These are phyloP conservation scores for Yamadazyma jaroonii DNA, from an alignment of 1,139 yeast species.

Conservation along the genomic window DNA sequence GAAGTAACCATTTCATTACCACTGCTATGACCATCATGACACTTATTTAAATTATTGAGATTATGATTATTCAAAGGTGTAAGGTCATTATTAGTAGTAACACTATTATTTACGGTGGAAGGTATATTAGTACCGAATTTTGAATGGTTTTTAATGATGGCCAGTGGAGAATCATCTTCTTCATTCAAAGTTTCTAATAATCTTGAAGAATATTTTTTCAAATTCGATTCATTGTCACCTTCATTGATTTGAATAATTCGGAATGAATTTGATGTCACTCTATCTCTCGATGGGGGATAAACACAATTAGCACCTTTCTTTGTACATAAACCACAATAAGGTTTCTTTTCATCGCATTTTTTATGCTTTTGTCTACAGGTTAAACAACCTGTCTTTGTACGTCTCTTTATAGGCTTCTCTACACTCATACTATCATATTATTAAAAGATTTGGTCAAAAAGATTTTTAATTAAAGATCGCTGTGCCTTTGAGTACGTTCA, in stretches of 20 bases:
- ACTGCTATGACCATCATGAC: not conserved
- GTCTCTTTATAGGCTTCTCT: conserved; percentile 14
- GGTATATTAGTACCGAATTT: not conserved
- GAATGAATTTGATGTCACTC: conserved; percentile 12
- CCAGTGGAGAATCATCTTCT: not conserved
- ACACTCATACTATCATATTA: not conserved
- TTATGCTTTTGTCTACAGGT: conserved; percentile 43
- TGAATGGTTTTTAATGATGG: not conserved
- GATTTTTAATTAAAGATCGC: too few relatives aligned
- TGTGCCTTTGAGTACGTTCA: too few relatives aligned
- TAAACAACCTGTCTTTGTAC: conserved; percentile 45
- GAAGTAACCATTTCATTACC: not conserved
- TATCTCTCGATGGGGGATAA: conserved; percentile 27
- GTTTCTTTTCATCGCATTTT: conserved; percentile 44
- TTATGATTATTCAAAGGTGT: not conserved
- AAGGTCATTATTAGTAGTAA: too few relatives aligned
- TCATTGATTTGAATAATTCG: conserved; percentile 11
- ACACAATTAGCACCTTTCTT: conserved; percentile 29
- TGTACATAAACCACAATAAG: conserved; percentile 35
- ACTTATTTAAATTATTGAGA: not conserved
- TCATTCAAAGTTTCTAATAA: conserved; percentile 12
- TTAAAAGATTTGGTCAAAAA: not conserved
- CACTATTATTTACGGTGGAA: not conserved
- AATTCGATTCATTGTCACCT: conserved; percentile 9
- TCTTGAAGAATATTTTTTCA: conserved; percentile 16